These are phyloP conservation scores for Taphrina betulina DNA, from an alignment of 1,139 yeast genomes.

Conservation along the genomic window DNA sequence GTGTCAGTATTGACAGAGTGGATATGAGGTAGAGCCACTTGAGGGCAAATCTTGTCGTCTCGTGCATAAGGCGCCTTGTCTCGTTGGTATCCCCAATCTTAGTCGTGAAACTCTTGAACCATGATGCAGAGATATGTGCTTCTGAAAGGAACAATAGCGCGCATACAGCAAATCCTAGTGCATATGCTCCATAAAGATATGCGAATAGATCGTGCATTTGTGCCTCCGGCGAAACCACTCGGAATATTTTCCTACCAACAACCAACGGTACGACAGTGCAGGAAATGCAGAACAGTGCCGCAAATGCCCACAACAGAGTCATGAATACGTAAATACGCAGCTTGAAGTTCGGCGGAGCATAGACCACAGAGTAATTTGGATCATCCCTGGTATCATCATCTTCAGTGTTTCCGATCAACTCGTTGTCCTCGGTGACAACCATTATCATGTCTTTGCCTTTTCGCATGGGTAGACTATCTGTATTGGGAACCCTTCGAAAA, in stretches of 20 bases:
- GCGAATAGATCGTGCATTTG: conserved; percentile 16
- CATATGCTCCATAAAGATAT: conserved; percentile 6
- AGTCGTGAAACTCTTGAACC: not conserved
- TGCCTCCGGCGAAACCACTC: not conserved
- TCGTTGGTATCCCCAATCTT: not conserved
- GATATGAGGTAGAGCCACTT: conserved; percentile 18
- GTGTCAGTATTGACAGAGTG: conserved; percentile 6
- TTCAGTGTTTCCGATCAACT: conserved; percentile 52
- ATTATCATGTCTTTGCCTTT: conserved; percentile 68
- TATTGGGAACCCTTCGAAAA: conserved; percentile 81
- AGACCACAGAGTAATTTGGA: conserved; percentile 65
- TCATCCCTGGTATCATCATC: conserved; percentile 50
- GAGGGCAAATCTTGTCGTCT: not conserved
- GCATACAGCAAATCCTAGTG: not conserved
- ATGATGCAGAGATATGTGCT: not conserved
- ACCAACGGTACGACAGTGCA: conserved; percentile 11
- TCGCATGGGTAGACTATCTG: conserved; percentile 64
- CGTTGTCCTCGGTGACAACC: conserved; percentile 78
- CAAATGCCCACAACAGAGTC: conserved; percentile 66
- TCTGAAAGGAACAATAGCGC: not conserved
- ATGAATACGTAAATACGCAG: conserved; percentile 59
- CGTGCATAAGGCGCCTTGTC: not conserved
- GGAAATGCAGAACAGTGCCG: conserved; percentile 47
- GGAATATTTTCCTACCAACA: conserved; percentile 11
- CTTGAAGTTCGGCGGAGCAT: conserved; percentile 78